phyloP scores from a whole-genome alignment of 495 filamentous ascomycete genomes.

The Hypoxylon subgilvum region DNA sequence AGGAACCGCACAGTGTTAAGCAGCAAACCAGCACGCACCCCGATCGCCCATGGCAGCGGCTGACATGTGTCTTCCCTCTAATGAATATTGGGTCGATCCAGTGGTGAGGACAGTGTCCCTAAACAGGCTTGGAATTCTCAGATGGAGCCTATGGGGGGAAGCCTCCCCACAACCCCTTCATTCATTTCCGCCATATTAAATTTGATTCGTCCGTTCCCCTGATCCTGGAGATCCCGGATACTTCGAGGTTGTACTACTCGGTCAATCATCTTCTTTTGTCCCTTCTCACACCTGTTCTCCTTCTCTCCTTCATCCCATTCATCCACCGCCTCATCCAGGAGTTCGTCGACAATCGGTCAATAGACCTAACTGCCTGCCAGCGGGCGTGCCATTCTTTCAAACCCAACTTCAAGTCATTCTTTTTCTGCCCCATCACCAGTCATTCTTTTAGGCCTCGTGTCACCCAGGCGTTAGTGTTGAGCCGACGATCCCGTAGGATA shows the following conservation, averaged over 20 bases:
- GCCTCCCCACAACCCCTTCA: slow-evolving; percentile 41
- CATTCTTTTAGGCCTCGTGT: slow-evolving; percentile 31
- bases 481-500: slow-evolving; percentile 32
- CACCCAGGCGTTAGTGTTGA: slow-evolving; percentile 30
- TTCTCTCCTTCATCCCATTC: slow-evolving; percentile 44
- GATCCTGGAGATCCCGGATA: slow-evolving; percentile 26
- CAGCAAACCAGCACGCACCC: not conserved
- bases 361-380: slow-evolving; percentile 49
- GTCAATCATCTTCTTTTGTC: slow-evolving; percentile 38
- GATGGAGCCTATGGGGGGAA: slow-evolving; percentile 18
- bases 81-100: slow-evolving; percentile 26
- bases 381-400: slow-evolving; percentile 57
- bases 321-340: slow-evolving; percentile 37
- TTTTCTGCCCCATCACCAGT: slow-evolving; percentile 38
- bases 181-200: slow-evolving; percentile 43
- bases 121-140: slow-evolving; percentile 27
- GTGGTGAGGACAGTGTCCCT: slow-evolving; percentile 29
- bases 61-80: slow-evolving; percentile 22
- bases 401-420: slow-evolving; percentile 45
- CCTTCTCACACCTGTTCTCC: slow-evolving; percentile 42
- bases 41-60: slow-evolving; percentile 3
- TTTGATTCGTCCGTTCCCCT: slow-evolving; percentile 40
- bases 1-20: slow-evolving; percentile 25
- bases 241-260: slow-evolving; percentile 26
- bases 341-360: slow-evolving; percentile 40